These are phyloP conservation scores for Rhodotorula sp. DNA, from an alignment of 1,284 basidiomycete species.

Conservation along the genomic window DNA sequence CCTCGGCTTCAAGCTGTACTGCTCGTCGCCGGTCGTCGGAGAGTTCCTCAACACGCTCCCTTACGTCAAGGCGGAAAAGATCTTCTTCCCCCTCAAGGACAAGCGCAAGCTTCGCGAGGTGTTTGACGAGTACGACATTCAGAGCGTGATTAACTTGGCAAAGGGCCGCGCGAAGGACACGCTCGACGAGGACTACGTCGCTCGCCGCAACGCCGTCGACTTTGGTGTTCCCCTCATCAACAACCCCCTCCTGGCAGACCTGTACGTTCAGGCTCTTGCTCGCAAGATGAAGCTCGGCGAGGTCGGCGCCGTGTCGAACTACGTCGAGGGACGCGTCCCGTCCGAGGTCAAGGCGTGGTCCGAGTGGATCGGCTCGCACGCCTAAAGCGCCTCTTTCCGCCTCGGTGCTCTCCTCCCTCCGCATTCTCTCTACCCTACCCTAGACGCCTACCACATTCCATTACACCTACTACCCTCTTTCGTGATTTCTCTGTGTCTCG, in stretches of 20 bases:
- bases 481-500: neutral
- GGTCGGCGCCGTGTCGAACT: conserved; percentile 75
- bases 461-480: too few relatives aligned
- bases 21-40: conserved; percentile 77
- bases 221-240: conserved; percentile 71
- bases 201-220: conserved; percentile 59
- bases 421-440: neutral
- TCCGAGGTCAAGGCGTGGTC: conserved; percentile 64
- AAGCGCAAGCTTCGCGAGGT: conserved; percentile 89
- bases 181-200: conserved; percentile 94
- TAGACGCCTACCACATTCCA: neutral
- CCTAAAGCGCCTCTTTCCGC: conserved; percentile 1
- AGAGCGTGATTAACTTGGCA: conserved; percentile 92
- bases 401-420: neutral
- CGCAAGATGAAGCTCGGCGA: conserved; percentile 85
- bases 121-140: conserved; percentile 69
- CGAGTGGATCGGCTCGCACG: conserved; percentile 40
- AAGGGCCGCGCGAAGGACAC: conserved; percentile 72
- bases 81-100: conserved; percentile 95
- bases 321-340: conserved; percentile 87
- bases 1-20: conserved; percentile 89
- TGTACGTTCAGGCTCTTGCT: conserved; percentile 87
- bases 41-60: conserved; percentile 78
- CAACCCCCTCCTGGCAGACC: conserved; percentile 80
- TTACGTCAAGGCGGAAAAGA: conserved; percentile 76